These are phyloP conservation scores for Trichoderma oligosporum DNA, from an alignment of 2,329 filamentous ascomycete species.

Conservation along the genomic window DNA sequence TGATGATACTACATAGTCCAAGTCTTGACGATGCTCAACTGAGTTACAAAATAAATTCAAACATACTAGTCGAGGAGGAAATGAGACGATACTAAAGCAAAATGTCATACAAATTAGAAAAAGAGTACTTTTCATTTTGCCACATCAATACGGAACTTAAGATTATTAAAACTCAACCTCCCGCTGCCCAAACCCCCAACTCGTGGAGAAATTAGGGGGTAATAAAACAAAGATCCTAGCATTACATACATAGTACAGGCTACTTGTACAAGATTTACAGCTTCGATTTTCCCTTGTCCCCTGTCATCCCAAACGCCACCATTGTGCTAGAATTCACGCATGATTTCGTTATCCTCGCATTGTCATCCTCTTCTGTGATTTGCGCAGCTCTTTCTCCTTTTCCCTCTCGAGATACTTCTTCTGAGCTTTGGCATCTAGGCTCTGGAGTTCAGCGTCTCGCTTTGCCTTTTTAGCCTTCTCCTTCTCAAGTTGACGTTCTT, in stretches of 20 bases:
- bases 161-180: background rate
- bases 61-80: too few relatives aligned
- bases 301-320: background rate
- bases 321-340: background rate
- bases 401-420: slow-evolving; percentile 82
- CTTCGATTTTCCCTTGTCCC: background rate
- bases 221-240: slow-evolving; percentile 2
- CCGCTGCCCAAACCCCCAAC: background rate
- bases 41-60: background rate
- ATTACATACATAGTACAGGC: slow-evolving; percentile 19
- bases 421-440: slow-evolving; percentile 76
- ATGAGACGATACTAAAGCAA: too few relatives aligned
- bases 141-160: background rate
- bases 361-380: slow-evolving; percentile 53
- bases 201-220: background rate
- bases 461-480: slow-evolving; percentile 83
- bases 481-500: slow-evolving; percentile 68
- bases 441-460: slow-evolving; percentile 75
- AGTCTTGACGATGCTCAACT: background rate
- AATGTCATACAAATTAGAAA: too few relatives aligned
- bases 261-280: slow-evolving; percentile 17
- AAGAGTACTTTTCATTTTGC: background rate
- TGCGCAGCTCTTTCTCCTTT: slow-evolving; percentile 66
- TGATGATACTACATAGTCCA: background rate
- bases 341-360: slow-evolving; percentile 41